Evolutionary conservation across 78 protist genomes (phyloP), one percentile per base, ranked within the genome.

Genomic region (Cavenderia fasciculata): DNA sequence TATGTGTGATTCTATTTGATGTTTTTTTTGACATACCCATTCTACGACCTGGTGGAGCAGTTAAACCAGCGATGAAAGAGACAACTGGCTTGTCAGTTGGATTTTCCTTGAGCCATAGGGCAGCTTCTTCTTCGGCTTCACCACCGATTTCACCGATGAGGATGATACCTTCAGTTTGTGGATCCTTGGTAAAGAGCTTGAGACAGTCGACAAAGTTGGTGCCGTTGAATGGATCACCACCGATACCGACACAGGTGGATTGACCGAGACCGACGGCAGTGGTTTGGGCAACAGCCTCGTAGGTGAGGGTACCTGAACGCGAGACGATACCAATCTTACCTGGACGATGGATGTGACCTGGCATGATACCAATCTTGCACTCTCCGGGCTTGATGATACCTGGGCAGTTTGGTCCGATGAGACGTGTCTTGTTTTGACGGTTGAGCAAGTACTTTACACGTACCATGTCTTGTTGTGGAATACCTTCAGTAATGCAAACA

Each of bases 171-270:
- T 97, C 95, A n/a, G 99, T 97, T 59, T 96, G 93, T 34, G 96
- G 96, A 89, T 98, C 98, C 36, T 94, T 68, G 38, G 95, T 49
- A 92, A 97, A 98, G 68, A 84, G 41, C 46, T 97, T 91, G 73
- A 98, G 91, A 73, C 96, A 88, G 85, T 98, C 99, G 68, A 97
- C 85, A 89, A 98, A 98, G 97, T 98, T 97, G 85, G 99, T 98
- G 27, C 99, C 99, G 97, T 99, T 99, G 98, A 98, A 99, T 25
- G 99, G 99, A 74, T 99, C 99, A 49, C 99, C 99, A 41, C 99
- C 99, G 74, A 98, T 98, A 61, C 99, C 99, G 21, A 98, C 95
- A 57, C 97, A 95, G 6, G 97, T 96, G 29, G 99, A 63, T 92
- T 98, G 99, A 40, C 99, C 99, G 12, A 97, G 94, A n/a, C 98